A percentile compares a stretch with the other conserved stretches of the same genome.
phyloP scores from a whole-genome alignment of 495 filamentous ascomycete species.

The Penicillium canariense region DNA sequence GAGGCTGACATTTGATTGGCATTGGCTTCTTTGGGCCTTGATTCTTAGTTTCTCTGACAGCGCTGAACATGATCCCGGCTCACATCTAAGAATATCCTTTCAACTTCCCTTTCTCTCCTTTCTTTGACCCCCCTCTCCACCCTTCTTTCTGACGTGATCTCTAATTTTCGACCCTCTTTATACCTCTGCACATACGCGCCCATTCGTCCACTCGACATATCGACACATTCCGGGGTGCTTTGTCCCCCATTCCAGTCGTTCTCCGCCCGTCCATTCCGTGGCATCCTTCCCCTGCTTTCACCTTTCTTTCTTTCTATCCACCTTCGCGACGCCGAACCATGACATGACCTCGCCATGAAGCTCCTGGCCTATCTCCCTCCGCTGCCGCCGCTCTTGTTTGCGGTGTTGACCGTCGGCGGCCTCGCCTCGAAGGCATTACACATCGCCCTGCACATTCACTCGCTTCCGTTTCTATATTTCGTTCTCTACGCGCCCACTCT shows the following conservation, averaged over 20 bases:
- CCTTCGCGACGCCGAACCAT: slow-evolving; percentile 7
- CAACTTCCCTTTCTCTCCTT: background rate
- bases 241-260: slow-evolving; percentile 16
- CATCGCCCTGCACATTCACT: slow-evolving; percentile 34
- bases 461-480: slow-evolving; percentile 38
- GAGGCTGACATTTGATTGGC: background rate
- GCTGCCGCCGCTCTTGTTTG: slow-evolving; percentile 32
- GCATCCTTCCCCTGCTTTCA: background rate
- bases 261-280: slow-evolving; percentile 7
- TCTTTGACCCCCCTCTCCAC: background rate
- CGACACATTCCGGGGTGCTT: slow-evolving; percentile 15
- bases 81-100: slow-evolving; percentile 4
- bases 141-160: background rate
- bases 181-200: background rate
- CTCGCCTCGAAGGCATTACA: slow-evolving; percentile 38
- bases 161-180: background rate
- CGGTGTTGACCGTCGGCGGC: slow-evolving; percentile 35
- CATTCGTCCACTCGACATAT: background rate
- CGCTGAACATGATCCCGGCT: background rate
- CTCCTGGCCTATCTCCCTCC: slow-evolving; percentile 25
- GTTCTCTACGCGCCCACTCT: slow-evolving; percentile 39
- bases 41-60: background rate
- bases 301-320: background rate
- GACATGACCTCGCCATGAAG: slow-evolving; percentile 26
- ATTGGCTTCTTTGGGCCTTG: background rate